Evolutionary conservation across 2,329 filamentous ascomycete species (phyloP).

Genomic region (Geoglossum cookeanum): DNA sequence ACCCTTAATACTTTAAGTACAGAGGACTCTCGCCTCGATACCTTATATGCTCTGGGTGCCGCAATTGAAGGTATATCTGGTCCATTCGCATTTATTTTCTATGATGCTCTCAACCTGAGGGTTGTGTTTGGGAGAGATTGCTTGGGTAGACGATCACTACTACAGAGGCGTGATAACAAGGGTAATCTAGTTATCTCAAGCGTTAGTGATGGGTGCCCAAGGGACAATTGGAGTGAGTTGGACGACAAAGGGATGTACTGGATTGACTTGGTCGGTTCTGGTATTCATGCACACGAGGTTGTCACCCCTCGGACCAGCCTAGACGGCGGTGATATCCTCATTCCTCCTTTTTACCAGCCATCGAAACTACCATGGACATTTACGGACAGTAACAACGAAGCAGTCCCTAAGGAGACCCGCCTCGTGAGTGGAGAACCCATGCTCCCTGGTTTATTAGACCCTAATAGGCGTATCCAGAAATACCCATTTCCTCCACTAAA

Average conservation of each 20-base stretch:
- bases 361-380: constrained; percentile 4
- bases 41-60: constrained; percentile 17
- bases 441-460: not conserved
- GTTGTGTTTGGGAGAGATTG: constrained; percentile 77
- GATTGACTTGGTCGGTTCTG: constrained; percentile 30
- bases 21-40: not conserved
- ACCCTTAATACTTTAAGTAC: not conserved
- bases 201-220: constrained; percentile 25
- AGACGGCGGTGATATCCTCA: not conserved
- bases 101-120: constrained; percentile 39
- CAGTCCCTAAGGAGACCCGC: not conserved
- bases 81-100: constrained; percentile 79
- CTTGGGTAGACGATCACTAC: constrained; percentile 67
- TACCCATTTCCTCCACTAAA: constrained; percentile 4
- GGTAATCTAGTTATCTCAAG: constrained; percentile 46
- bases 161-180: constrained; percentile 32
- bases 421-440: not conserved
- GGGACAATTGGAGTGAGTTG: constrained; percentile 53
- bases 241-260: constrained; percentile 67
- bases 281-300: not conserved
- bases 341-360: not conserved
- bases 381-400: not conserved
- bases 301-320: not conserved
- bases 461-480: constrained; percentile 1
- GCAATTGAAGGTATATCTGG: constrained; percentile 48